Conservation (phyloP, 106 monocot species). For the Vanilla planifolia region DNA sequence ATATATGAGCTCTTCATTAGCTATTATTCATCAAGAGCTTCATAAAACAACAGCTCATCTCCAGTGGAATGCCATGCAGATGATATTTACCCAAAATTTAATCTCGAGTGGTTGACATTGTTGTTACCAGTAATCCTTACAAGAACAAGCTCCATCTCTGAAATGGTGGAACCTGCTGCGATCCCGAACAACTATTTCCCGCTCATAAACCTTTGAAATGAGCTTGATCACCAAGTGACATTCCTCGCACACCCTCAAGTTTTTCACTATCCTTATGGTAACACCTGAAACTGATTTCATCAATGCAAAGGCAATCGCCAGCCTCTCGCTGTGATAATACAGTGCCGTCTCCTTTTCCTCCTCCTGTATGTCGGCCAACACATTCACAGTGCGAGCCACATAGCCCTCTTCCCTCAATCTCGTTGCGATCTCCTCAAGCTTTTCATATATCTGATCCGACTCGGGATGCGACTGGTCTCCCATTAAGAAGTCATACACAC, state of each 20-base stretch:
- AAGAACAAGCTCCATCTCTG: conserved; percentile 41
- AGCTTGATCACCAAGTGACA: conserved; percentile 50
- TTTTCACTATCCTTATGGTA: conserved; percentile 54
- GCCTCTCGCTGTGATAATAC: conserved; percentile 51
- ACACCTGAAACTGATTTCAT: conserved; percentile 28
- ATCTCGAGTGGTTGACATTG: too few species aligned
- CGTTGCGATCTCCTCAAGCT: conserved; percentile 45
- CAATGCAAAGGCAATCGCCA: conserved; percentile 57
- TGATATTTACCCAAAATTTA: too few species aligned
- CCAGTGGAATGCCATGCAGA: too few species aligned
- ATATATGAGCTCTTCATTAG: too few species aligned
- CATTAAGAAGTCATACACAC: conserved; percentile 46
- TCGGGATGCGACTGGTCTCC: conserved; percentile 44
- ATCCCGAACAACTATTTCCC: conserved; percentile 61
- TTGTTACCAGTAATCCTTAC: conserved; percentile 57
- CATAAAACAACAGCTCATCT: too few species aligned
- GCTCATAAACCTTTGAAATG: conserved; percentile 42
- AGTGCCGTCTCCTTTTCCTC: conserved; percentile 66
- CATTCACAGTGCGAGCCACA: conserved; percentile 21
- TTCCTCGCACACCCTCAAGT: conserved; percentile 63
- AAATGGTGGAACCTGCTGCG: conserved; percentile 63
- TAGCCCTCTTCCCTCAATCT: conserved; percentile 45
- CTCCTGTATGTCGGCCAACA: conserved; percentile 56
- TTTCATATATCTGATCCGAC: conserved; percentile 36
- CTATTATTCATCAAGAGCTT: too few species aligned